Evolutionary conservation across 2,329 filamentous ascomycete genomes (phyloP).

Genomic region (Hymenoscyphus fructigenus): DNA sequence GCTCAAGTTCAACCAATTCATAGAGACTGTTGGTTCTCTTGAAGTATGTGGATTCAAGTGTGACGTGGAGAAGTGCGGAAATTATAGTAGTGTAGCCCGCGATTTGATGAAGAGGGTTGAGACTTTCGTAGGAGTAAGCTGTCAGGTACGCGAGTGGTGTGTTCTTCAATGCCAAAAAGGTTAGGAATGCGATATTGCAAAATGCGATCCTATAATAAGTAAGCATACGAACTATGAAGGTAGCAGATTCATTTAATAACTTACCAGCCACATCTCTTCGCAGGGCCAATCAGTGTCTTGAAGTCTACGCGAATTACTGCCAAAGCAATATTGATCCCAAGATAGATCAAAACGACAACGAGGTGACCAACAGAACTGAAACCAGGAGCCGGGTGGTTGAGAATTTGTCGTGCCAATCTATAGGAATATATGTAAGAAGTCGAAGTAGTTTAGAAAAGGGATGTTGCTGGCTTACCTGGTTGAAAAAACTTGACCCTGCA

Average conservation of each 20-base stretch:
- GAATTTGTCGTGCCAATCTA: constrained; percentile 22
- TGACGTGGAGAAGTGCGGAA: constrained; percentile 47
- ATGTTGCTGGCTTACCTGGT: constrained; percentile 17
- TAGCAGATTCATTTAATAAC: constrained; percentile 28
- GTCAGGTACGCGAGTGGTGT: constrained; percentile 55
- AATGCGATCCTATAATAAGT: constrained; percentile 45
- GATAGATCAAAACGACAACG: constrained; percentile 38
- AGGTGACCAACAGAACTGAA: constrained; percentile 44
- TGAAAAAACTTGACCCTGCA: constrained; percentile 21
- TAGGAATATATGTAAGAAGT: not conserved
- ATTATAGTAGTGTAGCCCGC: constrained; percentile 51
- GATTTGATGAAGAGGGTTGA: constrained; percentile 57
- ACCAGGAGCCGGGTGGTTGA: constrained; percentile 29
- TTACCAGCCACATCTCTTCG: constrained; percentile 31
- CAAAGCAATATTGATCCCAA: constrained; percentile 41
- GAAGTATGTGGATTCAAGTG: constrained; percentile 18
- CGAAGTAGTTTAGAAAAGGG: not conserved
- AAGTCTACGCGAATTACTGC: constrained; percentile 37
- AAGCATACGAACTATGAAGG: constrained; percentile 13
- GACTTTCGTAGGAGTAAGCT: constrained; percentile 56
- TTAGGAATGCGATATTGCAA: constrained; percentile 50
- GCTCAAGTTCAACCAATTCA: constrained; percentile 25
- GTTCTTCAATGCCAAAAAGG: constrained; percentile 58
- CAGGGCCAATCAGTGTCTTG: constrained; percentile 14
- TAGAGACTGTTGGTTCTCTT: constrained; percentile 41